Conservation (phyloP, 192 early-diverging fungal genomes). For the Coemansia umbellata region DNA sequence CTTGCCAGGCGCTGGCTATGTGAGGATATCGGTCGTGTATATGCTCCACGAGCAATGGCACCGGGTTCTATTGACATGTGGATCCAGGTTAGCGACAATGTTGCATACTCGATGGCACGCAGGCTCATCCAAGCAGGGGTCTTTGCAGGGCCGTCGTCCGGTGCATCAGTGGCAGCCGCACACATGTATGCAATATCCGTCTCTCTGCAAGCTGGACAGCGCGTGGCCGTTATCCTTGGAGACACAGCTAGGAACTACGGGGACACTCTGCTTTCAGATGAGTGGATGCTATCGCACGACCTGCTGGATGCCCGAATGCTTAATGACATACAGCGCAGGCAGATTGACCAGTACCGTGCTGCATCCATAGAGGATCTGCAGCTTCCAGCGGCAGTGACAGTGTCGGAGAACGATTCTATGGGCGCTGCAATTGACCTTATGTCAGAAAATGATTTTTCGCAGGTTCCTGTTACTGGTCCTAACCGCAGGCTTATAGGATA, state of each 20-base stretch:
- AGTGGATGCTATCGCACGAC: constrained; percentile 77
- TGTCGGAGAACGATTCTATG: constrained; percentile 56
- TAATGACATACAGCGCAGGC: constrained; percentile 54
- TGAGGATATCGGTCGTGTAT: constrained; percentile 68
- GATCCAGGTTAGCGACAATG: constrained; percentile 65
- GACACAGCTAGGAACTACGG: constrained; percentile 69
- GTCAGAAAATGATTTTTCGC: constrained; percentile 81
- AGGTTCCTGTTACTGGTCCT: constrained; percentile 69
- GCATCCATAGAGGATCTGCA: constrained; percentile 84
- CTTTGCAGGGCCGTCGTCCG: constrained; percentile 60
- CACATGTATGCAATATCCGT: constrained; percentile 44
- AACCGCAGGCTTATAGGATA: constrained; percentile 72
- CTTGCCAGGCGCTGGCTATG: constrained; percentile 56
- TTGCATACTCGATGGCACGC: constrained; percentile 67
- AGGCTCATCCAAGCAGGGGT: constrained; percentile 62
- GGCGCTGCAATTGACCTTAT: constrained; percentile 69
- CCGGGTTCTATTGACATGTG: constrained; percentile 56
- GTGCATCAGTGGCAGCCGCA: constrained; percentile 64
- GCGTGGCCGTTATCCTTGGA: constrained; percentile 58
- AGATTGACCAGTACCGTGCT: constrained; percentile 66
- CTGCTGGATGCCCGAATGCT: constrained; percentile 62
- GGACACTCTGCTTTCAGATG: constrained; percentile 66
- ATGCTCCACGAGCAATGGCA: constrained; percentile 56
- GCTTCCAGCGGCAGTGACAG: constrained; percentile 71
- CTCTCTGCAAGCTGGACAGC: constrained; percentile 17